A percentile compares a stretch with the other conserved stretches of the same genome.
Conservation (phyloP, 23 red algal species). For the Gracilaria caudata region DNA sequence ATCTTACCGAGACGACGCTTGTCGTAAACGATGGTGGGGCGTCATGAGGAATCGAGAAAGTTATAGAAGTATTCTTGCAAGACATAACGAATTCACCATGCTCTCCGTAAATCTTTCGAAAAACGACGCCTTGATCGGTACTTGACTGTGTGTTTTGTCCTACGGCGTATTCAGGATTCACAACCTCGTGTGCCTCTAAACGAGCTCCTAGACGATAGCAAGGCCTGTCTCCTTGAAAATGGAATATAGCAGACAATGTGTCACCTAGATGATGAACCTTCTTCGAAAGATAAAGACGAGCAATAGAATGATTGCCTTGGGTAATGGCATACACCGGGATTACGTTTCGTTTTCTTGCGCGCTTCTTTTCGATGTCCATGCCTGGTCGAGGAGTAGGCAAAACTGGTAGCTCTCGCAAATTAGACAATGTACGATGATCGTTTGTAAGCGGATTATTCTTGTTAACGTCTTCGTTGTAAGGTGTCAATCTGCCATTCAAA, state of each 20-base stretch:
- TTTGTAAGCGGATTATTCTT: conserved; percentile 29
- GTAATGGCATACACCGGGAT: conserved; percentile 74
- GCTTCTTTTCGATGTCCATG: conserved; percentile 18
- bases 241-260: conserved; percentile 66
- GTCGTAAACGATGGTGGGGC: conserved; percentile 78
- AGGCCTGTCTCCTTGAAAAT: conserved; percentile 50
- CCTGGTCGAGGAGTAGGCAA: conserved; percentile 34
- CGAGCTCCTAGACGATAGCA: conserved; percentile 74
- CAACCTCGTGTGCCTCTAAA: conserved; percentile 67
- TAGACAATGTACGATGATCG: conserved; percentile 15
- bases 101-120: conserved; percentile 77
- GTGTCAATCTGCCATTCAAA: conserved; percentile 84
- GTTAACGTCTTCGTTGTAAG: conserved; percentile 71
- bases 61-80: conserved; percentile 61
- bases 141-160: conserved; percentile 28
- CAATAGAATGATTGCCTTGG: conserved; percentile 43
- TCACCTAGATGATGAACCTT: conserved; percentile 76
- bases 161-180: conserved; percentile 35
- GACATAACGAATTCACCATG: conserved; percentile 79
- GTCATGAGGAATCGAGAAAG: conserved; percentile 82
- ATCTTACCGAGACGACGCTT: conserved; percentile 66
- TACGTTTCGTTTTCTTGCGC: conserved; percentile 2
- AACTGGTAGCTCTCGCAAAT: conserved; percentile 37
- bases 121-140: conserved; percentile 51
- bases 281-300: conserved; percentile 73